Evolutionary conservation across 345 rosid genomes (phyloP).

Genomic region (Trapa bicornis): DNA sequence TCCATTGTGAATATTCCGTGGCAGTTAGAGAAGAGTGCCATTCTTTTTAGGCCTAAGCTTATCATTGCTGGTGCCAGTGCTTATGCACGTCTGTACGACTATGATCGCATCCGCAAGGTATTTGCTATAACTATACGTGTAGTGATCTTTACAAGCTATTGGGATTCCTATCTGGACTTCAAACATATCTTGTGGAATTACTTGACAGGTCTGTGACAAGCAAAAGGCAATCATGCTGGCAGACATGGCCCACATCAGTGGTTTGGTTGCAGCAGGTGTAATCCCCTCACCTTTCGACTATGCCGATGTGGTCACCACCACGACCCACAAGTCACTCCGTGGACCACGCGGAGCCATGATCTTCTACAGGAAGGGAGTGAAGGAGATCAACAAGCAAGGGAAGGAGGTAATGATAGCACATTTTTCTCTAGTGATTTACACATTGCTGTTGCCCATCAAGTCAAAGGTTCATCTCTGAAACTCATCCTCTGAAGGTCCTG

Average conservation of each 20-base stretch:
- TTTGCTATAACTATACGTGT: neutral
- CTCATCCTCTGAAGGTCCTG: constrained; percentile 33
- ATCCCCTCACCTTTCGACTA: constrained; percentile 97
- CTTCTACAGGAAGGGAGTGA: constrained; percentile 86
- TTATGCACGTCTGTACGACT: constrained; percentile 86
- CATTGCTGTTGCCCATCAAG: neutral
- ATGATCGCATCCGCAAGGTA: constrained; percentile 87
- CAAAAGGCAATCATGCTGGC: constrained; percentile 87
- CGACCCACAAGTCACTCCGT: constrained; percentile 97
- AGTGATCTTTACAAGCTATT: neutral
- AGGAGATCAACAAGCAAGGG: constrained; percentile 91
- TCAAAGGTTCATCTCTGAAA: neutral
- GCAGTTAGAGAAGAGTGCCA: constrained; percentile 94
- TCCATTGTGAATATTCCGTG: neutral
- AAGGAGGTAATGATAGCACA: constrained; percentile 43
- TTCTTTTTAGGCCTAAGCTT: constrained; percentile 85
- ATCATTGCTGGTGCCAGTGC: constrained; percentile 99
- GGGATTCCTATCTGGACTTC: neutral
- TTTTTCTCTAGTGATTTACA: neutral
- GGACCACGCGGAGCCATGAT: constrained; percentile 99
- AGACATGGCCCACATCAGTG: constrained; percentile 99
- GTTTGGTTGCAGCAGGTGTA: constrained; percentile 89
- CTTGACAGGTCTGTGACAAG: constrained; percentile 83
- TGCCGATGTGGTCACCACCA: constrained; percentile 95
- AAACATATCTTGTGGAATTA: neutral